phyloP scores from a whole-genome alignment of 352 stramenopile genomes.

The Phytophthora pistaciae region DNA sequence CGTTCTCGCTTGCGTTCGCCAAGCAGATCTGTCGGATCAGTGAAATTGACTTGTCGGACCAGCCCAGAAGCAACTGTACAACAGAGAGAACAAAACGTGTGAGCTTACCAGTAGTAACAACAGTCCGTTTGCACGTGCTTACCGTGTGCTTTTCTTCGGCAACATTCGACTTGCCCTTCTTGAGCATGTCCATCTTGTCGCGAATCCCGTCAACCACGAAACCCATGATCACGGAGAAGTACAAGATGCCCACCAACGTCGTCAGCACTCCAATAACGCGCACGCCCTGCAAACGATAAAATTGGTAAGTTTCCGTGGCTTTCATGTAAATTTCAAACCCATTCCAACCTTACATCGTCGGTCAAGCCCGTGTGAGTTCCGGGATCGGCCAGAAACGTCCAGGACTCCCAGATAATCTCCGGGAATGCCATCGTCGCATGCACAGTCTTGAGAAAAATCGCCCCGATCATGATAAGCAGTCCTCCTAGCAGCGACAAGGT shows the following conservation, averaged over 20 bases:
- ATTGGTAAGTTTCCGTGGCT: neutral
- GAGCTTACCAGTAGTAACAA: too few species aligned
- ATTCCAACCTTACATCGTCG: constrained; percentile 27
- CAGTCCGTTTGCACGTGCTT: neutral
- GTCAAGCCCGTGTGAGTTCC: constrained; percentile 53
- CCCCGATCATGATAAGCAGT: constrained; percentile 51
- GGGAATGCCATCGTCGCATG: constrained; percentile 38
- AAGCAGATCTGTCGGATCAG: constrained; percentile 88
- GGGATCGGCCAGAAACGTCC: constrained; percentile 70
- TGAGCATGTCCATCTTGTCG: constrained; percentile 89
- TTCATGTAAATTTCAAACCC: neutral
- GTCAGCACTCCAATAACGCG: constrained; percentile 69
- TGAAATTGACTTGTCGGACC: constrained; percentile 89
- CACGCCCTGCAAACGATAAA: constrained; percentile 38
- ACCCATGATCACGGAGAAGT: constrained; percentile 92
- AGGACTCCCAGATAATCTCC: constrained; percentile 69
- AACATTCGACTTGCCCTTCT: constrained; percentile 88
- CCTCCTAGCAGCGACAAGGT: constrained; percentile 55
- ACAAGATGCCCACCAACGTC: constrained; percentile 77
- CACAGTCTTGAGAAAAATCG: constrained; percentile 49
- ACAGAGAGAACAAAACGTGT: neutral
- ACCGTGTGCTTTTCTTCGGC: constrained; percentile 86
- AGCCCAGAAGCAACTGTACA: constrained; percentile 81
- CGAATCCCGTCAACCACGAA: constrained; percentile 91
- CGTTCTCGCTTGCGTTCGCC: constrained; percentile 88